Conservation (phyloP, 2,329 filamentous ascomycete species). For the Diplodia mutila region DNA sequence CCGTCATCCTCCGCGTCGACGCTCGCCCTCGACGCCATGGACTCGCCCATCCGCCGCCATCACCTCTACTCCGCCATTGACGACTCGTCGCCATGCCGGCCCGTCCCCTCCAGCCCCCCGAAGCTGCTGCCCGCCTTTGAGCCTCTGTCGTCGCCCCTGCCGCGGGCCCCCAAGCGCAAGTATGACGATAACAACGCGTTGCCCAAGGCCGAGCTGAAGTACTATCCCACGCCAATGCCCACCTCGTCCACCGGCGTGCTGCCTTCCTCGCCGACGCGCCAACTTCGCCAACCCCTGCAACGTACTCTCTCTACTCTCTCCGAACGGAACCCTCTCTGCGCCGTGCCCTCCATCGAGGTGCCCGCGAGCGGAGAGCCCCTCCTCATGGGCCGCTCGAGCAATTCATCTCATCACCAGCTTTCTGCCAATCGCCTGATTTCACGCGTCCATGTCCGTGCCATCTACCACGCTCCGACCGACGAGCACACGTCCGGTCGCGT, state of each 20-base stretch:
- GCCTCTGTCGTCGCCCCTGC: conserved; percentile 76
- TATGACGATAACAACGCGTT: conserved; percentile 53
- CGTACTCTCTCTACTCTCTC: conserved; percentile 68
- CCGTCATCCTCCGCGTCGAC: conserved; percentile 35
- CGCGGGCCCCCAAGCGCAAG: conserved; percentile 69
- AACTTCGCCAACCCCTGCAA: conserved; percentile 56
- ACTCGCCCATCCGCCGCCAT: conserved; percentile 36
- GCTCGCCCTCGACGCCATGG: conserved; percentile 35
- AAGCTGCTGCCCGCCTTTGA: conserved; percentile 79
- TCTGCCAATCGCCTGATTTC: conserved; percentile 92
- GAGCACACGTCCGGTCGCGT: conserved; percentile 75
- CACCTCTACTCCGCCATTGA: conserved; percentile 34
- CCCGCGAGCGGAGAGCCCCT: conserved; percentile 79
- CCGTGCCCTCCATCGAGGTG: conserved; percentile 81
- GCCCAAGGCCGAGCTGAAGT: conserved; percentile 60
- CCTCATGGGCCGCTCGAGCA: conserved; percentile 90
- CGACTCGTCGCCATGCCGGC: conserved; percentile 34
- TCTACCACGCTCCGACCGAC: conserved; percentile 72
- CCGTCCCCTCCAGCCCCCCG: conserved; percentile 58
- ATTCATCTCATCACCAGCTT: conserved; percentile 92
- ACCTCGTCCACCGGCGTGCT: conserved; percentile 92
- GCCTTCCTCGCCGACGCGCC: conserved; percentile 72
- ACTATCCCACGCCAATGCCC: conserved; percentile 89
- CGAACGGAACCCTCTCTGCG: conserved; percentile 80
- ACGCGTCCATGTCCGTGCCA: conserved; percentile 86